Percentiles rank a stretch among this genome's conserved stretches.
Conservation (phyloP, 2,329 filamentous ascomycete species). For the Alternaria consortialis region DNA sequence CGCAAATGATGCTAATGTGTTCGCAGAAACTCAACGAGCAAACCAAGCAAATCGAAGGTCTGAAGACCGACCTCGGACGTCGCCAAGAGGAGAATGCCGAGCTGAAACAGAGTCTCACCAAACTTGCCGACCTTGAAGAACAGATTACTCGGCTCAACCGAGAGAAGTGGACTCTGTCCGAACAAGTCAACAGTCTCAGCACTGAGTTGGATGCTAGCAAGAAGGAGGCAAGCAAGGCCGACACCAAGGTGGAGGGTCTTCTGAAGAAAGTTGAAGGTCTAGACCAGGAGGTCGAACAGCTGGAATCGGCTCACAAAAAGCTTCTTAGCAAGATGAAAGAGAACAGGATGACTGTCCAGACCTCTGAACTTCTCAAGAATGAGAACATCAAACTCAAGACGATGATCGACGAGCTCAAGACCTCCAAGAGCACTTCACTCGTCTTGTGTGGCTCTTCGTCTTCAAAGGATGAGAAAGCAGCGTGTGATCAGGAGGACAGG, state of each 20-base stretch:
- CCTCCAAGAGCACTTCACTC: neutral
- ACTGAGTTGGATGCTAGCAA: constrained; percentile 18
- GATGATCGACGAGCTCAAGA: constrained; percentile 3
- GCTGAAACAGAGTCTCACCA: constrained; percentile 20
- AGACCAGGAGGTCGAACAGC: constrained; percentile 19
- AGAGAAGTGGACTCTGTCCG: constrained; percentile 13
- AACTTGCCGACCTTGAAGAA: constrained; percentile 27
- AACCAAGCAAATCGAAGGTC: constrained; percentile 25
- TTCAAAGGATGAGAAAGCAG: constrained; percentile 1
- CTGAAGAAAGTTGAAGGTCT: constrained; percentile 20
- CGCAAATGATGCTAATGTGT: neutral
- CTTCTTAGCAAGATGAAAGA: constrained; percentile 20
- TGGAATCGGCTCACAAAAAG: constrained; percentile 21
- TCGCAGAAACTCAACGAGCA: constrained; percentile 26
- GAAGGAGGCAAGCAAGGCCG: constrained; percentile 5
- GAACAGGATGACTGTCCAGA: constrained; percentile 5
- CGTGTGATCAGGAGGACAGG: constrained; percentile 19
- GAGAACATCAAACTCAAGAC: constrained; percentile 20
- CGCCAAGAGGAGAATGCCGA: constrained; percentile 27
- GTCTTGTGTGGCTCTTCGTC: neutral
- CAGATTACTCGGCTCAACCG: constrained; percentile 10
- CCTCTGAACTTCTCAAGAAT: neutral
- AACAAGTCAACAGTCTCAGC: constrained; percentile 18
- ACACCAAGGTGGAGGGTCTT: constrained; percentile 11
- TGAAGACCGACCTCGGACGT: constrained; percentile 20